Percentiles rank a stretch among this genome's conserved stretches.
Conservation (phyloP, 139 green algal species). For the Raphidocelis subcapitata region DNA sequence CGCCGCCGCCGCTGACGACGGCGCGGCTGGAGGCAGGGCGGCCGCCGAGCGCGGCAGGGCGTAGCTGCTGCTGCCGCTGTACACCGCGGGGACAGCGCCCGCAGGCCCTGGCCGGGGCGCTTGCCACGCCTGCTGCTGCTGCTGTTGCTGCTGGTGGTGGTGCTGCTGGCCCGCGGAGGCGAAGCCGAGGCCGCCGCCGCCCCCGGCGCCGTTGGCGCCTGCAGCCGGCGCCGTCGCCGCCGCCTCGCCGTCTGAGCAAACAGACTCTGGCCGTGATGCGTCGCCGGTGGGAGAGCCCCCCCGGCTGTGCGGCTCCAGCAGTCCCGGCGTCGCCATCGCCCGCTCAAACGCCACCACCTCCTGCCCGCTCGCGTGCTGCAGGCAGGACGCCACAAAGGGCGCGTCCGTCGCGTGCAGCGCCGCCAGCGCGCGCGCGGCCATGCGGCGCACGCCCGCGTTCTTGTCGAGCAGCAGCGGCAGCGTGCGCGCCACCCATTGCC, state of each 20-base stretch:
- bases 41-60: not conserved
- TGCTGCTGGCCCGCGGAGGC: no score
- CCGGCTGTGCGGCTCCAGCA: no score
- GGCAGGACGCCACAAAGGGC: constrained; percentile 1
- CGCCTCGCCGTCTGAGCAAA: not conserved
- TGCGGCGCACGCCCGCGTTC: constrained; percentile 48
- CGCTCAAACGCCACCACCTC: constrained; percentile 35
- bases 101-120: not conserved
- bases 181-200: no score
- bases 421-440: constrained; percentile 34
- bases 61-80: not conserved
- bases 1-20: no score
- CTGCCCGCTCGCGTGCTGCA: constrained; percentile 13
- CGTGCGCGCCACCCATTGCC: constrained; percentile 40
- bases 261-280: not conserved
- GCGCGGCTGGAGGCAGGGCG: no score
- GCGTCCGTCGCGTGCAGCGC: constrained; percentile 31
- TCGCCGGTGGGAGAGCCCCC: not conserved
- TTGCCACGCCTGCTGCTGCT: not conserved
- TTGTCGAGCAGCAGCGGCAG: constrained; percentile 48
- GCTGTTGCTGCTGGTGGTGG: constrained; percentile 10
- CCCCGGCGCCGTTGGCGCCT: no score
- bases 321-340: constrained; percentile 20
- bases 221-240: no score
- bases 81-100: not conserved